Evolutionary conservation across 257 asterid genomes (phyloP).

Genomic region (Striga asiatica): DNA sequence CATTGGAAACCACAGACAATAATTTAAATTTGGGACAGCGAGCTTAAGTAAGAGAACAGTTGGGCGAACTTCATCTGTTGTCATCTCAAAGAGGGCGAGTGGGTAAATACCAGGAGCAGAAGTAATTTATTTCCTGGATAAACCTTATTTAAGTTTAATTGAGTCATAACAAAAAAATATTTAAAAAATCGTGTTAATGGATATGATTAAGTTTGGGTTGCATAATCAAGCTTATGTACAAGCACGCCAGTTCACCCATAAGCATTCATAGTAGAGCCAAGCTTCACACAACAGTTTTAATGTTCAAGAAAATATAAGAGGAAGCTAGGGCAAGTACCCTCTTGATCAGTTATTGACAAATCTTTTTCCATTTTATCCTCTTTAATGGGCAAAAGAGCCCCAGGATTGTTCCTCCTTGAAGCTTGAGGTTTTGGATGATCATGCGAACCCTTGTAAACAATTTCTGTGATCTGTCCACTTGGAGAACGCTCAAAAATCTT

Average conservation of each 20-base stretch:
- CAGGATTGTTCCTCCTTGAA: slow-evolving; percentile 67
- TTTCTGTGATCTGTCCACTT: slow-evolving; percentile 84
- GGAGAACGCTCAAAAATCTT: slow-evolving; percentile 92
- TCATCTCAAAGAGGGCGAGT: not conserved
- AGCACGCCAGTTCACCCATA: not conserved
- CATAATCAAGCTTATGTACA: not conserved
- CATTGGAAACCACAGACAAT: not conserved
- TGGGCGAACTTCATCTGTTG: not conserved
- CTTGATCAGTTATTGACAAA: slow-evolving; percentile 40
- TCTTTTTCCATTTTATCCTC: slow-evolving; percentile 63
- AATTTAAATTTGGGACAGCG: not conserved
- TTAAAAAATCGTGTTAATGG: not conserved
- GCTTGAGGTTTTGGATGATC: slow-evolving; percentile 96
- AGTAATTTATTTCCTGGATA: not conserved
- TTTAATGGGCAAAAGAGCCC: slow-evolving; percentile 56
- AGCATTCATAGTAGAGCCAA: not conserved
- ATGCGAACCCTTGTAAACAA: slow-evolving; percentile 89
- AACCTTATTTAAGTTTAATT: not conserved
- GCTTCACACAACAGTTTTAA: not conserved
- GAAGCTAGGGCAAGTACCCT: slow-evolving; percentile 38
- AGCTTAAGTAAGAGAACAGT: not conserved
- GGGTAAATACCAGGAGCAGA: not conserved
- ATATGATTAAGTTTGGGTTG: not conserved
- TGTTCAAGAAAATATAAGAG: slow-evolving; percentile 1
- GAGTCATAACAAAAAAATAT: too few species aligned